phyloP scores from a whole-genome alignment of 1,139 yeast species.

The Kurtzmaniella quercitrusa region DNA sequence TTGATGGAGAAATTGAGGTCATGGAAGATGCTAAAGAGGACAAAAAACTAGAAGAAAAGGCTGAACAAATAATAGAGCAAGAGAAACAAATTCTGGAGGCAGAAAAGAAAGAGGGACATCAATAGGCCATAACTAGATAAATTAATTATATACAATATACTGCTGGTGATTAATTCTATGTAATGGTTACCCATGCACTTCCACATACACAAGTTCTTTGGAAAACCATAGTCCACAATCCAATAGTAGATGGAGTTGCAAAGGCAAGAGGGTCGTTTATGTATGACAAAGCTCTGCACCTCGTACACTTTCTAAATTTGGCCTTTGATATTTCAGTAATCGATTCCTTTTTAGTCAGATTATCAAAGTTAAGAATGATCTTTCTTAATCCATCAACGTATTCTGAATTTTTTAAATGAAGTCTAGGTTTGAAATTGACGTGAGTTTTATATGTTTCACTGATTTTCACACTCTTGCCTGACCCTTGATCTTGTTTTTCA shows the following conservation, averaged over 20 bases:
- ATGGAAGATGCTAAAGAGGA: constrained; percentile 5
- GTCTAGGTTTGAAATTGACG: constrained; percentile 16
- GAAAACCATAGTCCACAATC: constrained; percentile 69
- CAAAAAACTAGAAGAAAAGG: background rate
- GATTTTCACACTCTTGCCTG: constrained; percentile 6
- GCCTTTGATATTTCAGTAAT: constrained; percentile 9
- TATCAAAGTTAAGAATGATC: constrained; percentile 19
- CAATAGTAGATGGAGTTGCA: constrained; percentile 32
- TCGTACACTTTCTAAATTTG: constrained; percentile 49
- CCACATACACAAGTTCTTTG: constrained; percentile 81
- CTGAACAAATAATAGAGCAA: background rate
- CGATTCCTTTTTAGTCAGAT: background rate
- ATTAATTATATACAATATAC: background rate
- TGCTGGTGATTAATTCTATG: background rate
- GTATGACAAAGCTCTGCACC: constrained; percentile 64
- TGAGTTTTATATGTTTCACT: constrained; percentile 5
- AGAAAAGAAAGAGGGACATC: no score
- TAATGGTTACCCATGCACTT: constrained; percentile 57
- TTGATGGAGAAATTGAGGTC: constrained; percentile 9
- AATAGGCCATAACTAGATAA: no score
- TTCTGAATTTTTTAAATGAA: constrained; percentile 20
- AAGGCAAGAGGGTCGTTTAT: constrained; percentile 43
- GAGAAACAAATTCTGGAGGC: background rate
- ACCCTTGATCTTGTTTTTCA: constrained; percentile 11
- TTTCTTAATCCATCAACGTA: constrained; percentile 46